phyloP scores from a whole-genome alignment of 495 filamentous ascomycete species.

The Penicillium fimorum region DNA sequence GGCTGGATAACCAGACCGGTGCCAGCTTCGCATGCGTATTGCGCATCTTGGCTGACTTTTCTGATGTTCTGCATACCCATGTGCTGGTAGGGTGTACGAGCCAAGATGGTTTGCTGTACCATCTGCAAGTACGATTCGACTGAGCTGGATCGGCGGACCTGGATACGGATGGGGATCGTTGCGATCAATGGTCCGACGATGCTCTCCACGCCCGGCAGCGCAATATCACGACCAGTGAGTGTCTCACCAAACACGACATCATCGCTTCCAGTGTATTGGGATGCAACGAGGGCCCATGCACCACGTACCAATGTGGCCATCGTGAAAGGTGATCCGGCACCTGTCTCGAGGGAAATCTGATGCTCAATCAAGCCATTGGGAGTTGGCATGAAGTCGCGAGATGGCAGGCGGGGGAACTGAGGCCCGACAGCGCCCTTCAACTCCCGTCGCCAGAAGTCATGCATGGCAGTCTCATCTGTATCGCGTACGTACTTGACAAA shows the following conservation, averaged over 20 bases:
- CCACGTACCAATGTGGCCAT: constrained; percentile 59
- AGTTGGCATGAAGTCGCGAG: constrained; percentile 51
- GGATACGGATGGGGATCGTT: constrained; percentile 61
- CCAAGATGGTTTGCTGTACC: constrained; percentile 53
- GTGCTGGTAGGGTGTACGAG: constrained; percentile 61
- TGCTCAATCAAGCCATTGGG: constrained; percentile 53
- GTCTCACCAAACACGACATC: constrained; percentile 62
- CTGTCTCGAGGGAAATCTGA: constrained; percentile 44
- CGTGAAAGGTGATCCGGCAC: constrained; percentile 44
- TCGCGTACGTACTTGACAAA: constrained; percentile 45
- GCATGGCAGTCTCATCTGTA: constrained; percentile 34
- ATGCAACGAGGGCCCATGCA: constrained; percentile 59
- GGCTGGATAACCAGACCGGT: constrained; percentile 56
- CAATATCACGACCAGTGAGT: constrained; percentile 49
- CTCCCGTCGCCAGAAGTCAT: constrained; percentile 45
- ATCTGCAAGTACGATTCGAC: constrained; percentile 38
- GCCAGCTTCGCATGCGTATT: constrained; percentile 63
- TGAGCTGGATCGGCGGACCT: constrained; percentile 26
- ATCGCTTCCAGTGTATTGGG: constrained; percentile 50
- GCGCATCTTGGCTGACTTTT: constrained; percentile 57
- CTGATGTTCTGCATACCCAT: constrained; percentile 69
- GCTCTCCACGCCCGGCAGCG: constrained; percentile 45
- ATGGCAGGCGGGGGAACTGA: constrained; percentile 58
- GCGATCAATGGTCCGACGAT: constrained; percentile 60
- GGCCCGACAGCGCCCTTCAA: constrained; percentile 52